Evolutionary conservation across 176 grass and related monocot genomes (phyloP), one percentile per base, ranked within the genome.

Genomic region (Lolium rigidum): DNA sequence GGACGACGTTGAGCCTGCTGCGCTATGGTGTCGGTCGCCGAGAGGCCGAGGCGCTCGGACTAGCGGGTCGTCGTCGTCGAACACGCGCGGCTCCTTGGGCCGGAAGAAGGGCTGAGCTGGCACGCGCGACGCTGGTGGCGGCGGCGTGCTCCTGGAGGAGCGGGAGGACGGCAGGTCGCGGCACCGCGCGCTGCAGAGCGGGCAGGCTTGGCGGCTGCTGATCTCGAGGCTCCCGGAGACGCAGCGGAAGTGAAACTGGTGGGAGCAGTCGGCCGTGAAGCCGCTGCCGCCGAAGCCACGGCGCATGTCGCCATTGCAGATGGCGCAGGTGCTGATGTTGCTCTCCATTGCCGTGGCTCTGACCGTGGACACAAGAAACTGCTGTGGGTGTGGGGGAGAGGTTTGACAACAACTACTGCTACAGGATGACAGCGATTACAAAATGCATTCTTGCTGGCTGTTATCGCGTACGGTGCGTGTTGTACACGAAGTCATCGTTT

Each of bases 211-310:
- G 72, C 86, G 79, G 16, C 90, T 86, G 48, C 88, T 79, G 46
- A 12, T 65, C 25, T 78, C 74, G 28, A 87, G 88, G 78, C 62
- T 89, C 18, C 90, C 89, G 25, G 92, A 86, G 76, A 93, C 84
- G 74, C 91, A 79, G 47, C 84, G 55, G 63, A 87, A 93, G 76
- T 95, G 93, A 63, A 93, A 95, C 17, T 78, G 87, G 51, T 95
- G 91, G 14, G 88, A 92, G 85, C 95, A 92, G 56, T 95, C 89
- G 43, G 90, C 86, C 25, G 86, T 89, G 86, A 89, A 95, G 35
- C 95, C 84, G 44, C 78, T 64, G 41, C 38, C 88, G 5, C 46
- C 24, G 31, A 35, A 0, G 31, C 31, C 31, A 12, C 83, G 59
- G 77, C 83, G 89, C 77, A 93, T 87, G 80, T 70, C 67, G 72